These are phyloP conservation scores for Wickerhamomyces chaumierensis DNA, from an alignment of 805 yeast genomes.

Conservation along the genomic window DNA sequence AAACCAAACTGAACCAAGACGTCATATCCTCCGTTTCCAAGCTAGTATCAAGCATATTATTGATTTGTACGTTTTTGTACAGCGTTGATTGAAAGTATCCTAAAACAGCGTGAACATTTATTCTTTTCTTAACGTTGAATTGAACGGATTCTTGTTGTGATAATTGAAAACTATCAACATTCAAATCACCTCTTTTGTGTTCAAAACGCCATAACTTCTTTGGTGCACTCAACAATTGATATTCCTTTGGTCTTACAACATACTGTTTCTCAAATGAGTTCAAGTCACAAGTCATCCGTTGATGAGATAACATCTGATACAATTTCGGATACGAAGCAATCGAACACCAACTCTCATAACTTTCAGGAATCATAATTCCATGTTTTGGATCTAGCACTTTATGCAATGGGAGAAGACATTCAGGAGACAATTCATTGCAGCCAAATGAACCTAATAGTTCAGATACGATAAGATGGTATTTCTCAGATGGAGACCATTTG, in stretches of 20 bases:
- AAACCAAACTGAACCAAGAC: constrained; percentile 63
- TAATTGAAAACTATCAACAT: constrained; percentile 40
- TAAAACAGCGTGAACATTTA: constrained; percentile 55
- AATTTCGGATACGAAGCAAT: constrained; percentile 57
- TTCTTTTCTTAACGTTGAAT: constrained; percentile 29
- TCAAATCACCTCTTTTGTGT: constrained; percentile 34
- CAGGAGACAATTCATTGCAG: constrained; percentile 85
- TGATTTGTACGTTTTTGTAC: constrained; percentile 44
- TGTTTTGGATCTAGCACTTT: constrained; percentile 23
- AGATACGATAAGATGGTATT: constrained; percentile 54
- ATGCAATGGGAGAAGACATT: constrained; percentile 44
- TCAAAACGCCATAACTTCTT: constrained; percentile 50
- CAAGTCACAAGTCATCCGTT: too few relatives aligned
- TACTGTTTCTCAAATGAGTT: constrained; percentile 31
- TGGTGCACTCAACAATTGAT: constrained; percentile 32
- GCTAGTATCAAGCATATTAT: constrained; percentile 32
- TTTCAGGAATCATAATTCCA: constrained; percentile 53
- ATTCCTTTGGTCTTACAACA: constrained; percentile 30
- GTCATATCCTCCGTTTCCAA: constrained; percentile 30
- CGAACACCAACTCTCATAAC: constrained; percentile 46
- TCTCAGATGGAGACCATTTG: constrained; percentile 27
- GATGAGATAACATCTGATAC: constrained; percentile 28
- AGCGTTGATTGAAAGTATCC: constrained; percentile 68
- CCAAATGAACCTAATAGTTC: constrained; percentile 89
- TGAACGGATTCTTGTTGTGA: constrained; percentile 2